Conservation (phyloP, 169 alveolate species). For the Plasmodium gonderi region DNA sequence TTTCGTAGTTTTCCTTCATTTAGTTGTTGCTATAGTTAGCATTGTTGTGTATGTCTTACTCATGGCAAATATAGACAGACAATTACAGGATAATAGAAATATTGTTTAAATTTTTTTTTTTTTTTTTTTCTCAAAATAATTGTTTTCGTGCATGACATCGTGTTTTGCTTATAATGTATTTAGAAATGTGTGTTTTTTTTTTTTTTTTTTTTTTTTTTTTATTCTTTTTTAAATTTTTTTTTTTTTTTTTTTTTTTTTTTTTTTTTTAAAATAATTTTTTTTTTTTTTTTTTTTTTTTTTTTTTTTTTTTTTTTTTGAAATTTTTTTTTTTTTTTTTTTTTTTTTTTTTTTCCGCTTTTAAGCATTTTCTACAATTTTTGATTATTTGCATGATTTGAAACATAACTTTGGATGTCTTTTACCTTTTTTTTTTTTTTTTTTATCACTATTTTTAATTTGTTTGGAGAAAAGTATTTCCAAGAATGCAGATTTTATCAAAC, state of each 20-base stretch:
- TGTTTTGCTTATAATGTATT: not conserved
- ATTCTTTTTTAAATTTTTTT: not conserved
- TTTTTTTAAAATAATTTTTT: not conserved
- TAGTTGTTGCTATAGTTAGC: constrained; percentile 77
- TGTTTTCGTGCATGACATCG: no score
- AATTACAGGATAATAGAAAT: constrained; percentile 78
- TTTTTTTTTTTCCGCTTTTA: not conserved
- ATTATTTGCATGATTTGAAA: no score
- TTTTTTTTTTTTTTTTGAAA: not conserved
- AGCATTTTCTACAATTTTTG: no score
- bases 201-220: not conserved
- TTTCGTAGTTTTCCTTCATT: constrained; percentile 77
- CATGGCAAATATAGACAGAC: constrained; percentile 75
- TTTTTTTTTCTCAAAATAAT: not conserved
- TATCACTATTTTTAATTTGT: no score
- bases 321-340: not conserved
- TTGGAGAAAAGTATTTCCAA: no score
- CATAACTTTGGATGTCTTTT: no score
- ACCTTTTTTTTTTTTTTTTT: no score
- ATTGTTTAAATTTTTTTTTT: constrained; percentile 13
- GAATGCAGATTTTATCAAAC: no score
- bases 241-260: not conserved
- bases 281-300: not conserved
- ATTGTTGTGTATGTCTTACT: constrained; percentile 52
- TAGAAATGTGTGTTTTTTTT: not conserved